Conservation (phyloP, 805 yeast genomes). For the Cyberlindnera maritima region DNA sequence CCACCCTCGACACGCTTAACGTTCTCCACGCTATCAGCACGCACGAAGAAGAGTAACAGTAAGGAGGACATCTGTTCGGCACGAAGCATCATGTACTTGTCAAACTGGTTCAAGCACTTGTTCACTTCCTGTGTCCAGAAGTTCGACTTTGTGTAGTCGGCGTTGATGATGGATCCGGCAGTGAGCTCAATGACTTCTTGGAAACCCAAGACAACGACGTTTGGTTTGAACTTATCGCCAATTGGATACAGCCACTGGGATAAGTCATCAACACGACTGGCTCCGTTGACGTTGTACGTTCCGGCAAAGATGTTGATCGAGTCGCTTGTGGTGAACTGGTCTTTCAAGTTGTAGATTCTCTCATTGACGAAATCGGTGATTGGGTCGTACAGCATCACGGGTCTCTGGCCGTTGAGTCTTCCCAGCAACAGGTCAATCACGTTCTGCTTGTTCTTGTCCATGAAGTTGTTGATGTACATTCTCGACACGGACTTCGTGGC, state of each 20-base stretch:
- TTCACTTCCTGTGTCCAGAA: conserved; percentile 77
- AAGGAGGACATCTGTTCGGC: conserved; percentile 79
- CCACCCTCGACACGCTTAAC: conserved; percentile 89
- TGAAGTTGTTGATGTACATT: conserved; percentile 93
- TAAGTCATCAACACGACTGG: conserved; percentile 48
- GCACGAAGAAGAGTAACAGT: conserved; percentile 53
- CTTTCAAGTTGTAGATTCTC: conserved; percentile 36
- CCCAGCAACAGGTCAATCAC: conserved; percentile 56
- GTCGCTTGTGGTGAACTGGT: conserved; percentile 54
- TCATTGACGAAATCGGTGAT: conserved; percentile 73
- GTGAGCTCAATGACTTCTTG: conserved; percentile 87
- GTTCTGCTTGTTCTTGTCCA: conserved; percentile 87
- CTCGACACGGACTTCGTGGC: conserved; percentile 94
- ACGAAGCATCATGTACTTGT: conserved; percentile 43
- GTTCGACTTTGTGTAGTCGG: conserved; percentile 70
- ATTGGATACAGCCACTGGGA: conserved; percentile 77
- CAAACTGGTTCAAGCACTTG: conserved; percentile 66
- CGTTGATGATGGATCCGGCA: conserved; percentile 82
- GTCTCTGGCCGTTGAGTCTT: conserved; percentile 61
- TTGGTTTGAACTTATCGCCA: conserved; percentile 28
- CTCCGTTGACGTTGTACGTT: conserved; percentile 85
- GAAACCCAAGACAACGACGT: conserved; percentile 76
- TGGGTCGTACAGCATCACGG: conserved; percentile 65
- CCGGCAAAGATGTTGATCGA: conserved; percentile 68
- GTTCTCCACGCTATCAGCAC: conserved; percentile 45